Base-by-base conservation (phyloP, 768 basidiomycete species). In the Thelephora aurantiotincta region DNA sequence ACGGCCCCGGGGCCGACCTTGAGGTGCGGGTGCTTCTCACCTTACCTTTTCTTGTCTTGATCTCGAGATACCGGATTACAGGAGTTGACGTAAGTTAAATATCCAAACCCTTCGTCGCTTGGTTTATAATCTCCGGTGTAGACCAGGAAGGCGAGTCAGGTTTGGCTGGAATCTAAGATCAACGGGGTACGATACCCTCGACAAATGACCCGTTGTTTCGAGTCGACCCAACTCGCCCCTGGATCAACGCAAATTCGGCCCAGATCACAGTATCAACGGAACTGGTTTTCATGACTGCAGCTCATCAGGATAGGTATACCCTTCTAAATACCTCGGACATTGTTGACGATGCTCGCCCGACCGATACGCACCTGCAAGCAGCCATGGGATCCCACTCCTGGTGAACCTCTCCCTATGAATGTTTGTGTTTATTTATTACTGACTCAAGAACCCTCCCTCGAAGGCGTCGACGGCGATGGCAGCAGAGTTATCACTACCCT, bases 241-340 rank as follows among this genome's bases (percentile, higher is more conserved):
- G 87, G 84, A 75, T 82, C 51, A 90, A 87, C 2, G 54, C 64
- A 34, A 60, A 80, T 54, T 75, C 67, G 50, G 84, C 79, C 45
- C 55, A 89, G 86, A 78, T 92, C 55, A 71, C 78, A 74, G 75
- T 57, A 83, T 92, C 58, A 77, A 80, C 57, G 88, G 88, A 45
- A 75, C 81, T 22, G 77, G 70, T 79, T 43, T 70, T 91, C 33
- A 68, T 91, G 51, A 67, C 90, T 54, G 72, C 76, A 34, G 89
- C 89, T 37, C 89, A 92, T 62, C 85, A 82, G 60, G 89, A 91
- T 60, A 87, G 85, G 82, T 77, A 49, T 47, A 46, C 41, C 38
- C 43, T 50, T 36, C 43, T 45, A 38, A 38, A 43, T 22, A 43
- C 49, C 44, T 46, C 43, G 20, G 45, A 33, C 19, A n/a, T n/a